Conservation (phyloP, 495 filamentous ascomycete genomes). For the Penicillium coprophilum region DNA sequence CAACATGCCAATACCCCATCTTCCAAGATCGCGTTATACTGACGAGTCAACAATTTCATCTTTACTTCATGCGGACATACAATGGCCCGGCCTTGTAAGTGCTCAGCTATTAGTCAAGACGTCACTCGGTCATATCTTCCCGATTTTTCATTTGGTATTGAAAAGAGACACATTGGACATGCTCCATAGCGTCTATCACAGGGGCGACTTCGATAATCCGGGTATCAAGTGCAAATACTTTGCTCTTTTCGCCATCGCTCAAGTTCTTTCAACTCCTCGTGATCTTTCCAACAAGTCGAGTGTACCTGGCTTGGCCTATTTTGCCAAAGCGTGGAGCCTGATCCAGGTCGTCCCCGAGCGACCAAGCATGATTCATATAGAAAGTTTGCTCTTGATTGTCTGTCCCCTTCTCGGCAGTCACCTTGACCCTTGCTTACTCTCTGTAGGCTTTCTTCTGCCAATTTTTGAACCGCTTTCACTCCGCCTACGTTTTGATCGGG, state of each 20-base stretch:
- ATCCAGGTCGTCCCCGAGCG: slow-evolving; percentile 38
- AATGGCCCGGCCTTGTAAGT: slow-evolving; percentile 36
- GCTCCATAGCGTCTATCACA: slow-evolving; percentile 36
- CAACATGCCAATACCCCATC: slow-evolving; percentile 30
- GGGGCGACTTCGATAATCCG: slow-evolving; percentile 30
- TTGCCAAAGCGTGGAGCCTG: slow-evolving; percentile 34
- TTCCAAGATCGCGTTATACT: slow-evolving; percentile 34
- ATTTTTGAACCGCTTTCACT: slow-evolving; percentile 41
- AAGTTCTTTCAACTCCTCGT: slow-evolving; percentile 32
- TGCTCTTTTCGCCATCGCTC: slow-evolving; percentile 39
- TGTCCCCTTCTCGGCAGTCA: background rate
- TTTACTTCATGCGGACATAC: slow-evolving; percentile 21
- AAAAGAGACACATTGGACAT: slow-evolving; percentile 37
- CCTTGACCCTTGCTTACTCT: background rate
- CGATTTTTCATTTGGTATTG: slow-evolving; percentile 34
- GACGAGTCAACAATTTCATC: slow-evolving; percentile 28
- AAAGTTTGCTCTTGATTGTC: slow-evolving; percentile 35
- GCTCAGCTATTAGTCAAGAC: slow-evolving; percentile 38
- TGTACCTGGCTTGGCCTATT: slow-evolving; percentile 38
- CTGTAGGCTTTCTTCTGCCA: slow-evolving; percentile 34
- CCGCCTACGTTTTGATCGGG: slow-evolving; percentile 36
- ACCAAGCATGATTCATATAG: slow-evolving; percentile 39
- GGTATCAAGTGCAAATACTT: slow-evolving; percentile 40
- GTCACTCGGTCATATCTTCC: slow-evolving; percentile 35
- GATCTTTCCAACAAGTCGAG: slow-evolving; percentile 23